phyloP scores from a whole-genome alignment of 2,329 filamentous ascomycete species.

The Claviceps fusiformis region DNA sequence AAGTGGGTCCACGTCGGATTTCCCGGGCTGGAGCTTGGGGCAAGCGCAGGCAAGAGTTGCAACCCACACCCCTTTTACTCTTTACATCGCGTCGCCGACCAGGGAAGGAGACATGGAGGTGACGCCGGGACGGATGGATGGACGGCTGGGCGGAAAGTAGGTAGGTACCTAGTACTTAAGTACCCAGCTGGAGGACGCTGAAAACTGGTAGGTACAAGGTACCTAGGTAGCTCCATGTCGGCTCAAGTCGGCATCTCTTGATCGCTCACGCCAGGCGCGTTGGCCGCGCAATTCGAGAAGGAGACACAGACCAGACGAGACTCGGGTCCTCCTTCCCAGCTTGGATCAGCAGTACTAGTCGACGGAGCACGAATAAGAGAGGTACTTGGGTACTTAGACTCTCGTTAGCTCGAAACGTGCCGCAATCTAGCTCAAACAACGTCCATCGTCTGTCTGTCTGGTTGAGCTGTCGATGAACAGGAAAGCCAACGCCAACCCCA shows the following conservation, averaged over 20 bases:
- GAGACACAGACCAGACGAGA: neutral
- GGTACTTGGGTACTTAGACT: too few relatives aligned
- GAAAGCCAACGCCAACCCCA: neutral
- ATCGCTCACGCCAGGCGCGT: neutral
- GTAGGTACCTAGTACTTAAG: too few relatives aligned
- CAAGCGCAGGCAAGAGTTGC: neutral
- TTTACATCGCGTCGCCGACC: neutral
- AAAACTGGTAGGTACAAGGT: too few relatives aligned
- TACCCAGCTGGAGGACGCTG: too few relatives aligned
- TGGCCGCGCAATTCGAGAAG: neutral
- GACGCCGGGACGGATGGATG: neutral
- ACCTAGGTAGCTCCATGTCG: neutral
- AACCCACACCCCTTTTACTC: neutral
- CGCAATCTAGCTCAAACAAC: neutral
- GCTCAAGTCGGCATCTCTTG: neutral
- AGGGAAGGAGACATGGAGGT: neutral
- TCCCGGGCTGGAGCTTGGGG: neutral
- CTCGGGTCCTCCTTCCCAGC: neutral
- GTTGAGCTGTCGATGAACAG: neutral
- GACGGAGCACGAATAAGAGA: neutral
- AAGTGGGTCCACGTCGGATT: constrained; percentile 1
- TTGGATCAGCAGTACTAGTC: neutral
- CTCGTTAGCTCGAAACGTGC: too few relatives aligned
- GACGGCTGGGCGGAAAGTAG: too few relatives aligned
- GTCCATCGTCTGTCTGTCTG: neutral